Conservation (phyloP, 441 rosid genomes). For the Populus hybrid region DNA sequence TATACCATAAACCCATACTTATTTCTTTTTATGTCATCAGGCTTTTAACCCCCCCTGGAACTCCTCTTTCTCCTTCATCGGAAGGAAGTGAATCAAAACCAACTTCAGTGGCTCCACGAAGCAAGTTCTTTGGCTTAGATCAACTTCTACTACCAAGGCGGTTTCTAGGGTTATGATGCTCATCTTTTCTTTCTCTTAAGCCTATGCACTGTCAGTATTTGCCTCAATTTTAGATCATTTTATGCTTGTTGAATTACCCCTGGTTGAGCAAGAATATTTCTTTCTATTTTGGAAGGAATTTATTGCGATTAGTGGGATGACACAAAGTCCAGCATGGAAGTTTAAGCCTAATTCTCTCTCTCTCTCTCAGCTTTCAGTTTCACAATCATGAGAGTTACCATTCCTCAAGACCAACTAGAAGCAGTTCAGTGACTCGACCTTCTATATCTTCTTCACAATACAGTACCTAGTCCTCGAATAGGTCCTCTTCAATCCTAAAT, state of each 20-base stretch:
- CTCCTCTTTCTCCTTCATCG: conserved; percentile 71
- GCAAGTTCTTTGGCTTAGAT: conserved; percentile 52
- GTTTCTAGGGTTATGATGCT: conserved; percentile 78
- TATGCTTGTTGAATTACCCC: background rate
- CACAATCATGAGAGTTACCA: conserved; percentile 78
- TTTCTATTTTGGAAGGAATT: background rate
- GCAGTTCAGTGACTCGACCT: conserved; percentile 85
- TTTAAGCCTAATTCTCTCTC: background rate
- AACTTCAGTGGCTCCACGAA: conserved; percentile 49
- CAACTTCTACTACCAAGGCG: conserved; percentile 66
- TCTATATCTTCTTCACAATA: conserved; percentile 70
- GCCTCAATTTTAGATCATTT: background rate
- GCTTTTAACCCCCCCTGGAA: conserved; percentile 98
- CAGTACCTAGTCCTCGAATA: conserved; percentile 60
- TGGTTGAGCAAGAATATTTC: background rate
- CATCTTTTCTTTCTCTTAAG: background rate
- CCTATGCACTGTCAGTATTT: background rate
- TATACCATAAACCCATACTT: background rate
- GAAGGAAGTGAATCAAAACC: conserved; percentile 61
- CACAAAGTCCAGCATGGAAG: background rate
- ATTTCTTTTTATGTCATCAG: conserved; percentile 31
- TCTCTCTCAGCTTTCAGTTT: conserved; percentile 67
- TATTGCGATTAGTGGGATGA: background rate
- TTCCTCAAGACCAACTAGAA: conserved; percentile 75
- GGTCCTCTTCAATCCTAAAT: conserved; percentile 69